These are phyloP conservation scores for Porodaedalea pini DNA, from an alignment of 1,284 basidiomycete genomes.

Conservation along the genomic window DNA sequence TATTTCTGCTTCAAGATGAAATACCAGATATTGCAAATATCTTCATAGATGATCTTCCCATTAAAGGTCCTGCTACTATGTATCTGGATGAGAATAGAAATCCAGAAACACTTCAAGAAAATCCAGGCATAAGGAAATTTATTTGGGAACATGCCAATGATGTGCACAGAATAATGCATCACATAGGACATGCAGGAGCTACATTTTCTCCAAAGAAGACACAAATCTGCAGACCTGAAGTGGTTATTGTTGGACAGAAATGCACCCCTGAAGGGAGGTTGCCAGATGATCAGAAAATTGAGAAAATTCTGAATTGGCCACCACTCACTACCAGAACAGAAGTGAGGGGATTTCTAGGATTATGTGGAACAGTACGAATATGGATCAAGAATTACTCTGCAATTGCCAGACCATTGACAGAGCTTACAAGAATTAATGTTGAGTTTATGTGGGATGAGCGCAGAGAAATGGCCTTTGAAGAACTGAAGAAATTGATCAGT, in stretches of 20 bases:
- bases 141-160: conserved; percentile 35
- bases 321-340: conserved; percentile 24
- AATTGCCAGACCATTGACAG: conserved; percentile 27
- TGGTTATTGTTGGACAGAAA: conserved; percentile 24
- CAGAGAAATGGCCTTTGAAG: too few species aligned
- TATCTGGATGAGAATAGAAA: conserved; percentile 27
- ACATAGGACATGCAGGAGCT: conserved; percentile 23
- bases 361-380: conserved; percentile 26
- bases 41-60: conserved; percentile 26
- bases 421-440: too few species aligned
- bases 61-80: conserved; percentile 18
- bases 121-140: conserved; percentile 34
- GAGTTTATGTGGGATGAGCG: too few species aligned
- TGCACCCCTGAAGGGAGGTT: conserved; percentile 25
- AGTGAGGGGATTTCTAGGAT: conserved; percentile 31
- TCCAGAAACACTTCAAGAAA: conserved; percentile 29
- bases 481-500: conserved; percentile 30
- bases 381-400: too few species aligned
- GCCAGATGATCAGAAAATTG: too few species aligned
- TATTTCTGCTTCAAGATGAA: conserved; percentile 30
- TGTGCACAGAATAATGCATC: conserved; percentile 30
- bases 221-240: conserved; percentile 21
- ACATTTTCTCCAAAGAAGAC: conserved; percentile 26
- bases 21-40: conserved; percentile 27
- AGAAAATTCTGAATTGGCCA: not conserved